These are phyloP conservation scores for Podaxis mareebaensis DNA, from an alignment of 768 basidiomycete species.

Conservation along the genomic window DNA sequence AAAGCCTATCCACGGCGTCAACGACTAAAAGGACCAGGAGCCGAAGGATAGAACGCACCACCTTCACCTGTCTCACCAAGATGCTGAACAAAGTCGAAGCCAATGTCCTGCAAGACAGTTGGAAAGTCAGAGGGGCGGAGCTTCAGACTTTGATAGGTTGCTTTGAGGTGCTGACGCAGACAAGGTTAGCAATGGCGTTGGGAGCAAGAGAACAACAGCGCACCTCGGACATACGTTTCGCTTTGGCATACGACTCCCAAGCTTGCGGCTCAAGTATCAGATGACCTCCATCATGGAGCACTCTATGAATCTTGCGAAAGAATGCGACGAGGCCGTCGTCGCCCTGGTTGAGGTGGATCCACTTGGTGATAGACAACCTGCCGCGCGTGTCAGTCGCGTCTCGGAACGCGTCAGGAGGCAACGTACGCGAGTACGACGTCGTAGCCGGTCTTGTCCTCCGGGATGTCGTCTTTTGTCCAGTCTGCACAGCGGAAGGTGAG, in stretches of 20 bases:
- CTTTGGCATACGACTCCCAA: slow-evolving; percentile 84
- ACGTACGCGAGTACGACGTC: slow-evolving; percentile 81
- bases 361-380: slow-evolving; percentile 87
- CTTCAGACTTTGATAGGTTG: slow-evolving; percentile 55
- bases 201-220: slow-evolving; percentile 6
- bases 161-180: slow-evolving; percentile 56
- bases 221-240: slow-evolving; percentile 66
- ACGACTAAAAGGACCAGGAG: slow-evolving; percentile 5
- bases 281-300: slow-evolving; percentile 60
- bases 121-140: slow-evolving; percentile 69
- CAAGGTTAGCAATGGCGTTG: neutral
- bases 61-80: slow-evolving; percentile 64
- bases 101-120: slow-evolving; percentile 52
- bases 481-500: slow-evolving; percentile 70
- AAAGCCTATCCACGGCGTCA: slow-evolving; percentile 45
- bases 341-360: slow-evolving; percentile 85
- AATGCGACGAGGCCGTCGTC: slow-evolving; percentile 72
- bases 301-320: slow-evolving; percentile 60
- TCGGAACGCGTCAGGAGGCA: neutral
- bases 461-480: slow-evolving; percentile 62
- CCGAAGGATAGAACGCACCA: slow-evolving; percentile 41
- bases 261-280: slow-evolving; percentile 84
- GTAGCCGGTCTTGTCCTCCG: slow-evolving; percentile 60
- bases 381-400: neutral
- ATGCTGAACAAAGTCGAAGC: slow-evolving; percentile 53